Evolutionary conservation across 2,329 filamentous ascomycete genomes (phyloP), one percentile per base, ranked within the genome.

Genomic region (Paecilomyces formosus): DNA sequence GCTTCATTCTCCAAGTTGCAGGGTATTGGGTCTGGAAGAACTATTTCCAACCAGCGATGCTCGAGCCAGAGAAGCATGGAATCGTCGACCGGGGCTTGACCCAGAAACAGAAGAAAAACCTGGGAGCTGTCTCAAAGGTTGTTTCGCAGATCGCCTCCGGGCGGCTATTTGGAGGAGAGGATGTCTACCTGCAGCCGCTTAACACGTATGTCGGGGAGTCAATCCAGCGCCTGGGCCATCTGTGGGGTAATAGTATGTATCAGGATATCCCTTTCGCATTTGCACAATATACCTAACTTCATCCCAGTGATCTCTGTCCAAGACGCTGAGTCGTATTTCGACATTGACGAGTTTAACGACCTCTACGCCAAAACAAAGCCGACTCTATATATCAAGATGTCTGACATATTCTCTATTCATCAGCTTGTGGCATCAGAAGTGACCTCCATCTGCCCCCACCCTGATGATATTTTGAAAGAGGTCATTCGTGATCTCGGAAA

Each of bases 301-400:
- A 50, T 57, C 56, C 50, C 62, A 82, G 81, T 97, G 61, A 90
- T 99, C 64, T 85, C 88, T 12, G 89, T 97, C 12, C 86, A 89
- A 13, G 88, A 94, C 66, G 90, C 91, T 0, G 94, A 99, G 74
- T 83, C 85, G 56, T 94, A 94, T 24, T 99, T 97, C 70, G 92
- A 97, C 73, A 97, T 99, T 71, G 94, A 99, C 71, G 94, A 97
- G 72, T 99, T 94, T 83, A 97, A 97, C 71, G 94, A 99, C 70
- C 82, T 99, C 6, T 97, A 97, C 71, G 90, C 93, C 58, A 92
- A 95, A 73, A 94, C 92, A 63, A 96, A 96, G 75, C 94, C 94
- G 6, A 97, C 93, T 0, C 81, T 99, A n/a, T 99, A 97, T 78
- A 96, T 99, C 79, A 99, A 99, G 78, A 93, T 99, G 85, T 85